Percentiles rank a stretch among this genome's conserved stretches.
These are phyloP conservation scores for Heterobasidion parviporum DNA, from an alignment of 1,284 basidiomycete genomes.

Conservation along the genomic window DNA sequence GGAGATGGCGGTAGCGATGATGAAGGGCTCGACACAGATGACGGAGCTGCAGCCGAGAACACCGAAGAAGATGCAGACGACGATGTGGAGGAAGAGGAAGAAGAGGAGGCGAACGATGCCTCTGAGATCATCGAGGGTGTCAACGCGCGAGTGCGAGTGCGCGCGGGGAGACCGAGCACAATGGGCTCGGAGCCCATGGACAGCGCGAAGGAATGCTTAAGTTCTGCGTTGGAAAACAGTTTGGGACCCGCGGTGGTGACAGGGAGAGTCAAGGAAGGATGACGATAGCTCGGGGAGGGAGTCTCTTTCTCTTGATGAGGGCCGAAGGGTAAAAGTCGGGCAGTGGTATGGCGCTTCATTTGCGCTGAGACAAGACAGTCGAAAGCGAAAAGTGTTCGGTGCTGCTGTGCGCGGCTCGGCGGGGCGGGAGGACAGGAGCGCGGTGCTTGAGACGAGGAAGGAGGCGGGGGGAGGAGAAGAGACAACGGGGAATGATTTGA, in stretches of 20 bases:
- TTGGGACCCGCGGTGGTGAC: not conserved
- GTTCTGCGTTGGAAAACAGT: not conserved
- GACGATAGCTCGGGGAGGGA: not conserved
- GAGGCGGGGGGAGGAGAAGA: not conserved
- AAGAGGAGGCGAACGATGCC: slow-evolving; percentile 14
- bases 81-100: slow-evolving; percentile 12
- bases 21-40: slow-evolving; percentile 5
- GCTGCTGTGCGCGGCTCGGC: too few relatives aligned
- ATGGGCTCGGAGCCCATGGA: not conserved
- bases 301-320: slow-evolving; percentile 4
- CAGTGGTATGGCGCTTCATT: slow-evolving; percentile 8
- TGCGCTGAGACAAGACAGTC: not conserved
- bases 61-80: not conserved
- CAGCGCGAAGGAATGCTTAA: not conserved
- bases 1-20: slow-evolving; percentile 9
- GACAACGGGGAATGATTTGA: not conserved
- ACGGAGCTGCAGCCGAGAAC: not conserved
- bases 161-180: not conserved
- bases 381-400: not conserved
- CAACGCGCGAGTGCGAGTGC: not conserved
- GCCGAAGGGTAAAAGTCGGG: slow-evolving; percentile 10
- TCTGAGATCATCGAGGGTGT: slow-evolving; percentile 14
- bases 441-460: not conserved
- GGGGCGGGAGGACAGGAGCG: too few relatives aligned
- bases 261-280: slow-evolving; percentile 6